phyloP scores from a whole-genome alignment of 2,329 filamentous ascomycete species.

The Pezicula radicicola region DNA sequence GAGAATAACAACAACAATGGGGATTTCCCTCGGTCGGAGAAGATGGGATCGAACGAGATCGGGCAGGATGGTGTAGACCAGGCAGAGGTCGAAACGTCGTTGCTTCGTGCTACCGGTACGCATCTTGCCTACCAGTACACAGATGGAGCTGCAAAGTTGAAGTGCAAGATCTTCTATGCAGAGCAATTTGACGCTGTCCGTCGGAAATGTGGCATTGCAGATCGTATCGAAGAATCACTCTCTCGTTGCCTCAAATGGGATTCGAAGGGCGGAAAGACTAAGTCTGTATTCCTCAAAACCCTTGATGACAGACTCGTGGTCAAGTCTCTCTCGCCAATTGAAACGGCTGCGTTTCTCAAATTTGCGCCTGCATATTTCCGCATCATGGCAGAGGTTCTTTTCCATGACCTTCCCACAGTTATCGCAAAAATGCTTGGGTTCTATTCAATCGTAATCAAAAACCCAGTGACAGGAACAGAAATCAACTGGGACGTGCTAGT shows the following conservation, averaged over 20 bases:
- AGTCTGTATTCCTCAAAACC: constrained; percentile 95
- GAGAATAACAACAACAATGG: constrained; percentile 29
- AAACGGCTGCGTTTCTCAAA: constrained; percentile 89
- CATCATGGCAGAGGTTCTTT: constrained; percentile 94
- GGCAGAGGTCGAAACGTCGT: constrained; percentile 76
- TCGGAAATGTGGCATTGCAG: constrained; percentile 86
- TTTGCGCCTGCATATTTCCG: constrained; percentile 97
- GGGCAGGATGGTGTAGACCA: constrained; percentile 46
- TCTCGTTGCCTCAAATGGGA: constrained; percentile 98
- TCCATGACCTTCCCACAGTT: constrained; percentile 91
- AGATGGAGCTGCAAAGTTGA: constrained; percentile 89
- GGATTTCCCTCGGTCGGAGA: not conserved
- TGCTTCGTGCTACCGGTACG: constrained; percentile 81
- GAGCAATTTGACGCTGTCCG: constrained; percentile 96
- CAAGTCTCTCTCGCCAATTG: constrained; percentile 80
- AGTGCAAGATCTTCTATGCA: constrained; percentile 98
- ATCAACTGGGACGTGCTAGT: constrained; percentile 92
- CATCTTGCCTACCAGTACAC: constrained; percentile 96
- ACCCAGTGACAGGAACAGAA: constrained; percentile 84
- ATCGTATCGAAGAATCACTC: constrained; percentile 91
- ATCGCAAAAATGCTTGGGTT: constrained; percentile 99
- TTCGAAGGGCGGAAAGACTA: constrained; percentile 95
- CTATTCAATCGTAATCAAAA: constrained; percentile 97
- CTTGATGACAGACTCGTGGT: constrained; percentile 85
- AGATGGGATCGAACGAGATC: constrained; percentile 11